A percentile compares a stretch with the other conserved stretches of the same genome.
Evolutionary conservation across 306 rosid species (phyloP).

Genomic region (Corylus avellana): DNA sequence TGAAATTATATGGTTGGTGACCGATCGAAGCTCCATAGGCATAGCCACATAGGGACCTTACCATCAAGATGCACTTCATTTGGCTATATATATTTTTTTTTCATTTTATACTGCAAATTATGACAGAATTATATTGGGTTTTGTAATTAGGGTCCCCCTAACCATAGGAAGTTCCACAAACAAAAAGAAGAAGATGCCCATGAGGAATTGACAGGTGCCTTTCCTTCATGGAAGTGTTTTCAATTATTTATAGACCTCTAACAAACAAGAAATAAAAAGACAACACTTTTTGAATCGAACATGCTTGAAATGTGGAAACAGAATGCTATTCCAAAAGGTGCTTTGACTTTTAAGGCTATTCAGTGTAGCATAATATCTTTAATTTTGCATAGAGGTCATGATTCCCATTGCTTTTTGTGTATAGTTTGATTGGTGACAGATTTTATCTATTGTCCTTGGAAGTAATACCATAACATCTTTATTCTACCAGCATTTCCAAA

Average conservation of each 20-base stretch:
- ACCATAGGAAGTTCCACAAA: neutral
- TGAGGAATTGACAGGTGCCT: neutral
- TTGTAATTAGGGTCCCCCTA: neutral
- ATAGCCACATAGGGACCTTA: neutral
- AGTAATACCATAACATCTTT: conserved; percentile 37
- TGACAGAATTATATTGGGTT: neutral
- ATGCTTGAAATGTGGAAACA: conserved; percentile 40
- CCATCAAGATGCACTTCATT: neutral
- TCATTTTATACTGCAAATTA: neutral
- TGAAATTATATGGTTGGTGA: neutral
- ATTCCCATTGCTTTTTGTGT: conserved; percentile 38
- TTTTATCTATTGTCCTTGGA: conserved; percentile 47
- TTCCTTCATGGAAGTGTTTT: neutral
- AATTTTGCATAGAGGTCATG: conserved; percentile 39
- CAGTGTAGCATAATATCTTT: conserved; percentile 14
- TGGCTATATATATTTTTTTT: neutral
- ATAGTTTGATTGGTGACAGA: conserved; percentile 30
- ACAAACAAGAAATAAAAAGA: conserved; percentile 16
- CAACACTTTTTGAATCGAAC: conserved; percentile 24
- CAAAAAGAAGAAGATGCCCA: conserved; percentile 9
- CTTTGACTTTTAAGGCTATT: conserved; percentile 37
- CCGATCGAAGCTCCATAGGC: neutral
- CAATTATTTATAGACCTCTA: conserved; percentile 11
- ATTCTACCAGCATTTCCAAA: conserved; percentile 43
- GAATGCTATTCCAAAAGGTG: conserved; percentile 22